phyloP scores from a whole-genome alignment of 768 basidiomycete genomes.

The Rubroboletus pulcherrimus region DNA sequence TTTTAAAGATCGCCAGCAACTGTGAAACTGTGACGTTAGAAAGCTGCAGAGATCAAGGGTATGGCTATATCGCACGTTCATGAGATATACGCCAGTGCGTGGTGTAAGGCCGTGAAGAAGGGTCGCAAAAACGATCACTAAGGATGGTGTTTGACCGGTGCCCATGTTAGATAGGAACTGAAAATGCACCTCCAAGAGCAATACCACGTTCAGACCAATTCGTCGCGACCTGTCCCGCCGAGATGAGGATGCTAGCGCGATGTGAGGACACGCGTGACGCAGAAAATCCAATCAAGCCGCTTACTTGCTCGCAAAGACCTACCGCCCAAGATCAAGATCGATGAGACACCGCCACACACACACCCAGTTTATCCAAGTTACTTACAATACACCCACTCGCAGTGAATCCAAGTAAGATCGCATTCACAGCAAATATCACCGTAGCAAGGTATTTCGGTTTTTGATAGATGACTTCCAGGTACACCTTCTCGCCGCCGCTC shows the following conservation, averaged over 20 bases:
- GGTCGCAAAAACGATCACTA: constrained; percentile 50
- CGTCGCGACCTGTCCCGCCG: constrained; percentile 39
- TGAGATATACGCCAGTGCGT: constrained; percentile 44
- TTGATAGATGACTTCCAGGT: constrained; percentile 52
- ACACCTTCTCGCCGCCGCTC: constrained; percentile 61
- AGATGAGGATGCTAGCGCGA: neutral
- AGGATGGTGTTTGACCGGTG: neutral
- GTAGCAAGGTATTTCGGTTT: constrained; percentile 47
- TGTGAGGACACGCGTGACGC: too few relatives aligned
- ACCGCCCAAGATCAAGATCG: neutral
- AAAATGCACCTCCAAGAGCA: constrained; percentile 47
- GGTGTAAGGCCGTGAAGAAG: constrained; percentile 52
- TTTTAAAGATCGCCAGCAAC: constrained; percentile 53
- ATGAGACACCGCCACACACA: neutral
- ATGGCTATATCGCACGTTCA: constrained; percentile 44
- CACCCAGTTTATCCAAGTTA: neutral
- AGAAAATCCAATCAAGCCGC: neutral
- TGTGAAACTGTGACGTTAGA: constrained; percentile 14
- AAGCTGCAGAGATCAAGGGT: too few relatives aligned
- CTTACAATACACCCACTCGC: constrained; percentile 46
- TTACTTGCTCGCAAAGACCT: too few relatives aligned
- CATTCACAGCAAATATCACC: constrained; percentile 46
- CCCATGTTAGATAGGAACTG: neutral
- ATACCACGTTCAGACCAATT: constrained; percentile 59
- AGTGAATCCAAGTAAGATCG: constrained; percentile 43